phyloP scores from a whole-genome alignment of 2,329 filamentous ascomycete genomes.

The Trichoderma atroviride region DNA sequence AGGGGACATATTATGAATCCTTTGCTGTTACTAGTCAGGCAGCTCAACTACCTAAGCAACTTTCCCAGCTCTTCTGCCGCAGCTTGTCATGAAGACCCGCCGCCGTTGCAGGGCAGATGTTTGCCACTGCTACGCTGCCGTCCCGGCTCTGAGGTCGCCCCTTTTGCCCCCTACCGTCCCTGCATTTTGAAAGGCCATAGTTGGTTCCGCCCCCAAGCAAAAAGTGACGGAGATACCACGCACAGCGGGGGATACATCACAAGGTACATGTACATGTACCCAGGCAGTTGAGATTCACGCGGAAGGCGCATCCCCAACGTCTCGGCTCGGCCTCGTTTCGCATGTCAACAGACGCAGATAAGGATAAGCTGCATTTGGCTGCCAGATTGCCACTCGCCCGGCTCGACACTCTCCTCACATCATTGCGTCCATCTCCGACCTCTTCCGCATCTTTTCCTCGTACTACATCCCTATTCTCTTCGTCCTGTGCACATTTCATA shows the following conservation, averaged over 20 bases:
- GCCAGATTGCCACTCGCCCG: neutral
- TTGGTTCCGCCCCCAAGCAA: neutral
- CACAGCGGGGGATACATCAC: neutral
- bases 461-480: conserved; percentile 10
- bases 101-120: neutral
- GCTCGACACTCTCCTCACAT: neutral
- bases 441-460: neutral
- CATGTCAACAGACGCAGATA: conserved; percentile 9
- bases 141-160: neutral
- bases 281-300: neutral
- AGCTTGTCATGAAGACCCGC: conserved; percentile 2
- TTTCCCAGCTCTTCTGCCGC: neutral
- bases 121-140: conserved; percentile 14
- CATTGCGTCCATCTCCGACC: conserved; percentile 13
- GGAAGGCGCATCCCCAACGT: conserved; percentile 3
- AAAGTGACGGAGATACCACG: neutral
- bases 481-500: neutral
- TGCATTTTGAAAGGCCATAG: neutral
- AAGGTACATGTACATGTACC: neutral
- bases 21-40: neutral
- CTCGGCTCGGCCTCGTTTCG: neutral
- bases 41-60: neutral
- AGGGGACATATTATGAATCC: conserved; percentile 15
- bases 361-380: neutral
- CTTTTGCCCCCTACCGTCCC: conserved; percentile 12